Base-by-base conservation (phyloP, 2,329 filamentous ascomycete species). In the Cordyceps farinosa region DNA sequence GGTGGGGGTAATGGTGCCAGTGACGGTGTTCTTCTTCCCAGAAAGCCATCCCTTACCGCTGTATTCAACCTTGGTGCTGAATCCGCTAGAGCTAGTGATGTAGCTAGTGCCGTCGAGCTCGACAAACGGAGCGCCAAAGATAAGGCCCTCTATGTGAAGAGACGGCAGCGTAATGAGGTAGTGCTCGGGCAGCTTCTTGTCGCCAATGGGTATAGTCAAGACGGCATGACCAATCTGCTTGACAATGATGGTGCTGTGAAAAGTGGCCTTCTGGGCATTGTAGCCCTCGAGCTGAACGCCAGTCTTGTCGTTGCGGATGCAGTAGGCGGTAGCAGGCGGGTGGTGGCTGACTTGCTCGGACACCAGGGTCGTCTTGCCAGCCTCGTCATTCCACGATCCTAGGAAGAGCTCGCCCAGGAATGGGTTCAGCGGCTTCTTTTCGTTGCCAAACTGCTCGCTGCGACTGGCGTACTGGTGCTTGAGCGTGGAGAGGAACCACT, bases 341-440 rank as follows among this genome's bases (percentile, higher is more conserved):
- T 99, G 95, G 76, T 98, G 94, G 76, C 85, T 88, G 68, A 98
- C 95, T 83, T 98, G 94, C 80, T 98, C 94, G 72, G 92, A 96
- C 70, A 97, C 84, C 68, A 99, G 84, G 69, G 90, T 86, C 34
- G 95, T 98, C 54, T 87, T 89, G 63, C 94, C 94, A 60, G 87
- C 86, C 53, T 86, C 83, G 72, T 96, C 91, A 64, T 89, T 86
- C 95, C 95, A 99, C 70, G 88, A 90, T 30, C 94, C 95, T 34
- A 98, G 77, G 78, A 97, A 98, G 40, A 98, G 84, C 80, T 99
- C 94, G 63, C 94, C 94, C 42, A 99, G 79, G 78, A 99, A 98
- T 0, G 95, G 95, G 73, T 99, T 98, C 65, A 99, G 79, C 2
- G 94, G 94, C 82, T 98, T 99, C 87, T 98, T 98, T 82, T 97